Evolutionary conservation across 2,329 filamentous ascomycete species (phyloP).

Genomic region (Periconia digitata): DNA sequence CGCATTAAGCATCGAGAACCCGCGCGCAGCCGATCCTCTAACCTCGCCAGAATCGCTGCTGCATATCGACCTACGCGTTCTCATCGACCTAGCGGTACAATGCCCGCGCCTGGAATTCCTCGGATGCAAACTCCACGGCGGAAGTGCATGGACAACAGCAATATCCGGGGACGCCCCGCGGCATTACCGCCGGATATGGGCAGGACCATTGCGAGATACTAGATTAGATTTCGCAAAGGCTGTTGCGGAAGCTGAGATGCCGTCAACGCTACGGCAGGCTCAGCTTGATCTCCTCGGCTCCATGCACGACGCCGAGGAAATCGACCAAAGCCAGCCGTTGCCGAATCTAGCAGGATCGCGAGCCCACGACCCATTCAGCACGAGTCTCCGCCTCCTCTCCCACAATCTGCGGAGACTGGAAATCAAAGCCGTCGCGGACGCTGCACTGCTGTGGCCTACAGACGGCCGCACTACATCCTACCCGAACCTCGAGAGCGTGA

Average conservation of each 20-base stretch:
- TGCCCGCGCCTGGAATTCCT: slow-evolving; percentile 6
- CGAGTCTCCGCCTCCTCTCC: slow-evolving; percentile 12
- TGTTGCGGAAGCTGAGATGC: too few species aligned
- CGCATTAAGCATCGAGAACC: neutral
- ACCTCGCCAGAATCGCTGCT: too few species aligned
- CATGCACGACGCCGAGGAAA: neutral
- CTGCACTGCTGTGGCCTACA: slow-evolving; percentile 16
- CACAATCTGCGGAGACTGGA: slow-evolving; percentile 12
- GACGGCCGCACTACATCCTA: neutral
- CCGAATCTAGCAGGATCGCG: neutral
- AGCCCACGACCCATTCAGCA: slow-evolving; percentile 13
- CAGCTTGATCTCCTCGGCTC: slow-evolving; percentile 9
- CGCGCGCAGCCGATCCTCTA: neutral
- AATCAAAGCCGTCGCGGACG: slow-evolving; percentile 11
- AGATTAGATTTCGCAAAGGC: slow-evolving; percentile 23
- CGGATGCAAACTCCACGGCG: slow-evolving; percentile 3
- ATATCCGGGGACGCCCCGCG: neutral
- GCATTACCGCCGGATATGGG: slow-evolving; percentile 13
- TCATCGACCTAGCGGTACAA: slow-evolving; percentile 6
- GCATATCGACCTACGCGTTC: slow-evolving; percentile 8
- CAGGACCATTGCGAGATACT: slow-evolving; percentile 22
- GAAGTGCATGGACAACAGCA: neutral
- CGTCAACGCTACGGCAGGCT: slow-evolving; percentile 12
- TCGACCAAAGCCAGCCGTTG: slow-evolving; percentile 1
- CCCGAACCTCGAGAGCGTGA: slow-evolving; percentile 2